Conservation (phyloP, 441 rosid genomes). For the Brassica hybrid region DNA sequence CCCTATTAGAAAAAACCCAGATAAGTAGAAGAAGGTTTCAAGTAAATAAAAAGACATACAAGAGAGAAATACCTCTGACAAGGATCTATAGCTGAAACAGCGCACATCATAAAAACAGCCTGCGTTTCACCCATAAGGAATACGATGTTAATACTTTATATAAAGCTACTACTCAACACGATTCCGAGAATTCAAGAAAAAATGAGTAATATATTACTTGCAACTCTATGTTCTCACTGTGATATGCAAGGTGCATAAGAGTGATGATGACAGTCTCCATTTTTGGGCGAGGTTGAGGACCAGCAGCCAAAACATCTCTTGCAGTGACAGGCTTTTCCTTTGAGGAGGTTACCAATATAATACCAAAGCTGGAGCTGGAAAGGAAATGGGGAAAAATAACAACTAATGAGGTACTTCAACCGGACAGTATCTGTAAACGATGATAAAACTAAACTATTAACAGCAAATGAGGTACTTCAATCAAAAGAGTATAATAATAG, state of each 20-base stretch:
- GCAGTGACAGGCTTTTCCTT: slow-evolving; percentile 80
- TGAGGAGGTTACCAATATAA: slow-evolving; percentile 65
- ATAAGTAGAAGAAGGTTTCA: slow-evolving; percentile 28
- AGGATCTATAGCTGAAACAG: slow-evolving; percentile 83
- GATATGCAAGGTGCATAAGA: slow-evolving; percentile 92
- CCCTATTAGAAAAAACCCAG: slow-evolving; percentile 61
- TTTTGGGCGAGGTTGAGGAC: slow-evolving; percentile 72
- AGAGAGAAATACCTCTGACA: slow-evolving; percentile 70
- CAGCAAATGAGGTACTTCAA: not conserved
- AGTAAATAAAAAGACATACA: not conserved
- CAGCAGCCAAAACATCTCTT: slow-evolving; percentile 76
- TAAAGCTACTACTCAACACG: not conserved
- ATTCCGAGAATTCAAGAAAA: slow-evolving; percentile 5
- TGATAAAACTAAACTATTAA: not conserved
- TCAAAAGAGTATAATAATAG: not conserved
- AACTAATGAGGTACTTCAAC: not conserved
- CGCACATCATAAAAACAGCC: slow-evolving; percentile 95
- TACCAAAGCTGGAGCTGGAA: slow-evolving; percentile 85
- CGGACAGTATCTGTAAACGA: not conserved
- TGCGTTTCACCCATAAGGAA: slow-evolving; percentile 46
- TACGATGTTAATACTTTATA: slow-evolving; percentile 28
- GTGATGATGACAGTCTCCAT: slow-evolving; percentile 85
- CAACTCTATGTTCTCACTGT: slow-evolving; percentile 87
- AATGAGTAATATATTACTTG: slow-evolving; percentile 57
- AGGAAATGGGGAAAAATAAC: slow-evolving; percentile 21